Conservation (phyloP, 139 green algal genomes). For the Parachlorella kessleri region DNA sequence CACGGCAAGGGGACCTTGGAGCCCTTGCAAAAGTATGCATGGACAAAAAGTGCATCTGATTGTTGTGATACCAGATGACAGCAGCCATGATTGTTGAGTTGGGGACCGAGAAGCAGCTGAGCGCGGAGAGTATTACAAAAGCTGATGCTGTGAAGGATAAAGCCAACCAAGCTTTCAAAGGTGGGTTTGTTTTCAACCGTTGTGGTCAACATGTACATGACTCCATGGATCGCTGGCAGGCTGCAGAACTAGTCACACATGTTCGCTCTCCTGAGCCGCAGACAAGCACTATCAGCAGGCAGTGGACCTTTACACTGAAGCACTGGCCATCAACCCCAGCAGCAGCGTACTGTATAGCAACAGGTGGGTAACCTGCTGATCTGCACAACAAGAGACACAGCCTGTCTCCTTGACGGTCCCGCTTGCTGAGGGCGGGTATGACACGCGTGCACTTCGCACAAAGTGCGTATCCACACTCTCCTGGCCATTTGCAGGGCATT, state of each 20-base stretch:
- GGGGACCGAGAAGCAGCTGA: neutral
- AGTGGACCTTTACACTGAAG: constrained; percentile 82
- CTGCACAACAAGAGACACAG: too few relatives aligned
- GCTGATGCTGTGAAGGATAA: constrained; percentile 38
- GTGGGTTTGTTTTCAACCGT: too few relatives aligned
- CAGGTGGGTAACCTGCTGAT: too few relatives aligned
- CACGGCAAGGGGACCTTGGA: too few relatives aligned
- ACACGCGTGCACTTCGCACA: too few relatives aligned
- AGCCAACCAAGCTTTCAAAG: constrained; percentile 61
- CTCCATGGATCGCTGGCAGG: too few relatives aligned
- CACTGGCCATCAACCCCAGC: constrained; percentile 75
- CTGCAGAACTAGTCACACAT: too few relatives aligned
- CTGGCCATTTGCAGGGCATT: too few relatives aligned
- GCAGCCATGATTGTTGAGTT: constrained; percentile 9
- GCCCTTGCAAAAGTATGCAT: constrained; percentile 9
- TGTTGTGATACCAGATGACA: neutral
- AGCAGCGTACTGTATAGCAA: constrained; percentile 89
- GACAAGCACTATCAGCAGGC: constrained; percentile 84
- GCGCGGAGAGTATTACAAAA: neutral
- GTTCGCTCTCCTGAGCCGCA: constrained; percentile 35
- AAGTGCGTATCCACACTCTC: too few relatives aligned
- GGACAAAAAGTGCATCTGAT: neutral
- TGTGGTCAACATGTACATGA: too few relatives aligned
- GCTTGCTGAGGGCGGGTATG: too few relatives aligned
- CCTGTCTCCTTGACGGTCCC: too few relatives aligned